Percentiles rank a stretch among this genome's conserved stretches.
phyloP scores from a whole-genome alignment of 768 basidiomycete genomes.

The Psilocybe subaeruginosa region DNA sequence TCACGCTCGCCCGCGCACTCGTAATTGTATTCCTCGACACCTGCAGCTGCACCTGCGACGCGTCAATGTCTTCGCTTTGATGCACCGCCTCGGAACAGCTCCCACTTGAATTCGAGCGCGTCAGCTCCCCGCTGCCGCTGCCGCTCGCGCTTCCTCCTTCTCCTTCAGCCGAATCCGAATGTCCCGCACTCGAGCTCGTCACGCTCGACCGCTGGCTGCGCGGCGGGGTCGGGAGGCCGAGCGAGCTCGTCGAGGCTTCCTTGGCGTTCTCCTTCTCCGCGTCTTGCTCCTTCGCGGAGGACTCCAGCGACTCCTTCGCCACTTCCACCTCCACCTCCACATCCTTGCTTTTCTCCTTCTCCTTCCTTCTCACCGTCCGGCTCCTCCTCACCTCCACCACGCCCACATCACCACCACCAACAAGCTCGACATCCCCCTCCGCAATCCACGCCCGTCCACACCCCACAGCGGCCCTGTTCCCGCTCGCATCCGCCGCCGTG shows the following conservation, averaged over 20 bases:
- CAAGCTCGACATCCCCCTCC: constrained; percentile 16
- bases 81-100: not conserved
- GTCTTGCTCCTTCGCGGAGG: not conserved
- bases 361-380: not conserved
- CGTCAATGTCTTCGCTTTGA: not conserved
- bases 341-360: constrained; percentile 1
- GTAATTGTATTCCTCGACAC: not conserved
- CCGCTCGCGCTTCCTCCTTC: constrained; percentile 1
- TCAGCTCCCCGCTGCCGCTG: not conserved
- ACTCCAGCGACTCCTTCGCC: not conserved
- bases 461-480: constrained; percentile 6
- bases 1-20: not conserved
- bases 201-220: not conserved
- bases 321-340: not conserved
- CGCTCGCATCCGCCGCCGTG: not conserved
- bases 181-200: not conserved
- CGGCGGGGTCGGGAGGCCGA: not conserved
- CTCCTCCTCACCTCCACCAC: not conserved
- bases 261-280: not conserved
- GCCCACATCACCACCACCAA: not conserved
- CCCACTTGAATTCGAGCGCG: not conserved
- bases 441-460: constrained; percentile 28
- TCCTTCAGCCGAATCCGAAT: no score
- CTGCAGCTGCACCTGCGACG: not conserved
- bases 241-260: not conserved